Conservation (phyloP, 208 protist species). For the Entamoeba invadens region DNA sequence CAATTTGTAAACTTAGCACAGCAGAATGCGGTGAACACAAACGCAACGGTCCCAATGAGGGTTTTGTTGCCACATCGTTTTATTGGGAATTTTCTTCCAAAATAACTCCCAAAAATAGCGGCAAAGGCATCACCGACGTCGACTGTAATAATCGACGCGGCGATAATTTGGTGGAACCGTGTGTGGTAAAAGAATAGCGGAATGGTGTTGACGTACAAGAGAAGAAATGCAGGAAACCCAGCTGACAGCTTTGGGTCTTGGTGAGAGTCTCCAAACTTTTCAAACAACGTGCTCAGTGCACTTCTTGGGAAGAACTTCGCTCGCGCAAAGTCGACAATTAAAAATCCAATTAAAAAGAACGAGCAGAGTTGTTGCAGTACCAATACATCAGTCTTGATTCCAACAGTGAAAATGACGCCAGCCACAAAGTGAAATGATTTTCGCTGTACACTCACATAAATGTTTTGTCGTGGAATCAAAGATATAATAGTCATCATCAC, state of each 20-base stretch:
- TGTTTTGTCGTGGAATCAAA: neutral
- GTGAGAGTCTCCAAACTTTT: neutral
- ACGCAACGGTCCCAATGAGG: neutral
- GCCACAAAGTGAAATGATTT: neutral
- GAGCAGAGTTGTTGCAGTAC: neutral
- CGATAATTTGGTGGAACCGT: neutral
- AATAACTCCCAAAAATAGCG: neutral
- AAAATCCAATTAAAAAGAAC: neutral
- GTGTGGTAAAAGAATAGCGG: neutral
- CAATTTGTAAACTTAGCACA: neutral
- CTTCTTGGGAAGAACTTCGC: neutral
- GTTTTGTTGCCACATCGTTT: neutral
- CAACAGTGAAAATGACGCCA: neutral
- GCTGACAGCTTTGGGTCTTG: neutral
- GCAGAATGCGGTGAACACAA: neutral
- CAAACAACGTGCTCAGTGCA: neutral
- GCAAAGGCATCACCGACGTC: neutral
- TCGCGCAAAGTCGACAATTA: neutral
- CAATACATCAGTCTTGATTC: neutral
- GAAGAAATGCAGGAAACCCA: neutral
- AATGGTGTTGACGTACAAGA: neutral
- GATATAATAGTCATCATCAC: neutral
- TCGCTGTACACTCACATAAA: neutral
- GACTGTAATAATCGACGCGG: neutral
- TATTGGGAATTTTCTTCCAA: neutral